Conservation (phyloP, 768 basidiomycete species). For the Trametes sanguinea region DNA sequence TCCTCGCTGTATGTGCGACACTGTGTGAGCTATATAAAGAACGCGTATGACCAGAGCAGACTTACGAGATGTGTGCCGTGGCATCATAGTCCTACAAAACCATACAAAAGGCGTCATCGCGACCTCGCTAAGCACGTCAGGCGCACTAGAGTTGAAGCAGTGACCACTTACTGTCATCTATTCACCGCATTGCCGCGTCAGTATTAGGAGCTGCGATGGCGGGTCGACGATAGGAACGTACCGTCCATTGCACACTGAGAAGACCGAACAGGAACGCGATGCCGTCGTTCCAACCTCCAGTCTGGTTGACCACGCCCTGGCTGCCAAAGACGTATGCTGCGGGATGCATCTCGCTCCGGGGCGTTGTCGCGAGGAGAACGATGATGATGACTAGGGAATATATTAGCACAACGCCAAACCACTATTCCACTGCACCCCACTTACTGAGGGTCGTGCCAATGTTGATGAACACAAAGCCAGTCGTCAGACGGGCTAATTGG, state of each 20-base stretch:
- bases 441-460: constrained; percentile 60
- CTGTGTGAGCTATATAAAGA: neutral
- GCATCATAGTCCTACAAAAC: constrained; percentile 69
- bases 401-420: neutral
- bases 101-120: neutral
- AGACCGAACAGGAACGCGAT: constrained; percentile 84
- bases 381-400: constrained; percentile 73
- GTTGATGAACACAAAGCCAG: constrained; percentile 84
- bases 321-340: constrained; percentile 80
- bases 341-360: constrained; percentile 75
- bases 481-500: constrained; percentile 72
- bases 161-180: constrained; percentile 56
- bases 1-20: constrained; percentile 55
- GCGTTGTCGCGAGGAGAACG: constrained; percentile 74
- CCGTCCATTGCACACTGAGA: constrained; percentile 87
- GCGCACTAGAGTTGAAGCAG: neutral
- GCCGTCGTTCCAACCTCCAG: constrained; percentile 78
- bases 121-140: constrained; percentile 3
- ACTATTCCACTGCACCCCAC: neutral
- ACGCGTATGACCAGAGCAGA: constrained; percentile 10
- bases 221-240: constrained; percentile 36
- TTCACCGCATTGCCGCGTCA: neutral
- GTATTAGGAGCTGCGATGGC: neutral
- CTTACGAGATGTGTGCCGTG: constrained; percentile 80
- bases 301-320: constrained; percentile 72